These are phyloP conservation scores for Corylus americana DNA, from an alignment of 306 rosid species.

Conservation along the genomic window DNA sequence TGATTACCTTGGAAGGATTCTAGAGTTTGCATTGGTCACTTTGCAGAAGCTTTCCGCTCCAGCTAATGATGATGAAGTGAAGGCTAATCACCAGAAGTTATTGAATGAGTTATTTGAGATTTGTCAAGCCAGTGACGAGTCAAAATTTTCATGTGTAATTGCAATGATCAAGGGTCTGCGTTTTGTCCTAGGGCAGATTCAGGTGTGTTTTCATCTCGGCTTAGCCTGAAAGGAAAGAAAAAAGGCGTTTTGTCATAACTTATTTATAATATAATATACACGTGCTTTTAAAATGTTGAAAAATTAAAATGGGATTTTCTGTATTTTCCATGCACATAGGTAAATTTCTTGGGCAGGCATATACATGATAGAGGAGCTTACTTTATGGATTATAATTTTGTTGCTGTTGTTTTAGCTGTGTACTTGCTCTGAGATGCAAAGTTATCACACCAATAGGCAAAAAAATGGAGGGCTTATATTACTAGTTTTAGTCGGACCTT, in stretches of 20 bases:
- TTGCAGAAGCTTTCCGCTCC: constrained; percentile 86
- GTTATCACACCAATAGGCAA: background rate
- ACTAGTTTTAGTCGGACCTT: background rate
- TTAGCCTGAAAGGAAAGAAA: background rate
- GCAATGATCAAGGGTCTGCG: constrained; percentile 83
- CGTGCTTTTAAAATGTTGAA: background rate
- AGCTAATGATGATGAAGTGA: constrained; percentile 66
- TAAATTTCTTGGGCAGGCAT: background rate
- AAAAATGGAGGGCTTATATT: background rate
- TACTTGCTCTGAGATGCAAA: background rate
- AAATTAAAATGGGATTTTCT: background rate
- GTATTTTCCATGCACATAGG: background rate
- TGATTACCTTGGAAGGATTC: constrained; percentile 80
- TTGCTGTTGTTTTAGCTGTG: background rate
- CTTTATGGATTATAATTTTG: background rate
- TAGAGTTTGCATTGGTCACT: constrained; percentile 73
- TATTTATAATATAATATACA: background rate
- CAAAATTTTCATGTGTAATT: constrained; percentile 55
- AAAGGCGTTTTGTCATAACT: background rate
- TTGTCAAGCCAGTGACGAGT: constrained; percentile 52
- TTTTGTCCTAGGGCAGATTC: constrained; percentile 87
- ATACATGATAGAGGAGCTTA: background rate
- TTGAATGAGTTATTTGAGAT: constrained; percentile 66
- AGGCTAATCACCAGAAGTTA: constrained; percentile 50
- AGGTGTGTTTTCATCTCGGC: constrained; percentile 51